phyloP scores from a whole-genome alignment of 1,284 basidiomycete species.

The Trichosporon sp. region DNA sequence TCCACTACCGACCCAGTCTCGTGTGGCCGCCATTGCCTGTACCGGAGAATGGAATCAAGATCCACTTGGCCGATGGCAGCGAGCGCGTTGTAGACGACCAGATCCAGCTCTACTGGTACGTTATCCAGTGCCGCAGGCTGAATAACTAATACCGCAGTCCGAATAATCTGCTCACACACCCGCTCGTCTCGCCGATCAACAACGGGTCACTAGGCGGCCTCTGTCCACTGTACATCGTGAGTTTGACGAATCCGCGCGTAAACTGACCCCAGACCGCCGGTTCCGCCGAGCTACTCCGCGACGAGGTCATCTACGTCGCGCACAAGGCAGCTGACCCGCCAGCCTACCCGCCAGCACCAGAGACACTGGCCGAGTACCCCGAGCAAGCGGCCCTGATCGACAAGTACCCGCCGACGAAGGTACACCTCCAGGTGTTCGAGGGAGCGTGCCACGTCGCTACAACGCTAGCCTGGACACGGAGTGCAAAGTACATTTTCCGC shows the following conservation, averaged over 20 bases:
- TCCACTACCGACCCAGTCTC: constrained; percentile 45
- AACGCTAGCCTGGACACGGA: constrained; percentile 45
- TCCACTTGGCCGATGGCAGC: constrained; percentile 32
- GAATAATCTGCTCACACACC: constrained; percentile 51
- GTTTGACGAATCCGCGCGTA: not conserved
- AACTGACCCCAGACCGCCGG: constrained; percentile 41
- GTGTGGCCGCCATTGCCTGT: constrained; percentile 46
- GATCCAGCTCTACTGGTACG: constrained; percentile 51
- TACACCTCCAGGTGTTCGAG: constrained; percentile 50
- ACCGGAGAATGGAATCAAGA: constrained; percentile 33
- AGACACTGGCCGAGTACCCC: constrained; percentile 45
- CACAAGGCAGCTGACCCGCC: constrained; percentile 51
- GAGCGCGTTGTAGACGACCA: constrained; percentile 45
- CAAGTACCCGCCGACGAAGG: constrained; percentile 50
- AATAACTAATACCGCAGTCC: constrained; percentile 31
- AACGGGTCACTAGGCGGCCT: constrained; percentile 52
- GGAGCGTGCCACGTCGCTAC: constrained; percentile 48
- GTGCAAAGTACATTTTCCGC: constrained; percentile 45
- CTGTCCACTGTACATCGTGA: constrained; percentile 51
- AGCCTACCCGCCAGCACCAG: constrained; percentile 43
- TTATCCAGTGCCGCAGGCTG: not conserved
- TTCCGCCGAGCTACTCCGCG: constrained; percentile 49
- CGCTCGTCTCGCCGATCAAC: constrained; percentile 52
- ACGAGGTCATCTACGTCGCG: constrained; percentile 50
- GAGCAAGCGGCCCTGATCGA: constrained; percentile 40